Evolutionary conservation across 164 flowering plant species (phyloP).

Genomic region (Liriodendron chinense): DNA sequence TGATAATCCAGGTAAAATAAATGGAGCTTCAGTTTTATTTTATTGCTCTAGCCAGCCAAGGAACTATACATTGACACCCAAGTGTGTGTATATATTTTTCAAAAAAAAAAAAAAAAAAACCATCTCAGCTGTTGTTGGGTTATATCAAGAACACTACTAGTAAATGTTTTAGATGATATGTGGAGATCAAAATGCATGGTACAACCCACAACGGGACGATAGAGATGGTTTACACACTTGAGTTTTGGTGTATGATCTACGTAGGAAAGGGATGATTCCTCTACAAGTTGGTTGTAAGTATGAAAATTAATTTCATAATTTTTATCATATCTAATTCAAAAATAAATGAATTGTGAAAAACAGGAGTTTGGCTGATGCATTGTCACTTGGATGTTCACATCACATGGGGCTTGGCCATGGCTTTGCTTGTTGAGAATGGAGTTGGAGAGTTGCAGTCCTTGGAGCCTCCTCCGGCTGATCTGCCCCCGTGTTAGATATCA

Average conservation of each 20-base stretch:
- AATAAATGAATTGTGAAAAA: neutral
- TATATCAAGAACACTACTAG: no score
- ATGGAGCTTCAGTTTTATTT: neutral
- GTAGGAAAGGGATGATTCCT: neutral
- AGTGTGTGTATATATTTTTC: no score
- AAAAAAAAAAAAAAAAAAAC: no score
- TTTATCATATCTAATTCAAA: neutral
- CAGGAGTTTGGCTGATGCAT: conserved; percentile 87
- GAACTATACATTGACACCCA: no score
- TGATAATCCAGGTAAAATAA: conserved; percentile 77
- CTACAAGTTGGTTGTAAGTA: neutral
- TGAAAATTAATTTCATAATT: no score
- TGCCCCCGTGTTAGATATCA: conserved; percentile 19
- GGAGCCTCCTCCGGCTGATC: conserved; percentile 67
- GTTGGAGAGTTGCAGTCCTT: conserved; percentile 44
- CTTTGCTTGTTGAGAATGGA: conserved; percentile 72
- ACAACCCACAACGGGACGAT: no score
- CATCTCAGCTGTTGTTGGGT: no score
- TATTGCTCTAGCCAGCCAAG: neutral
- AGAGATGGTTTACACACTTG: no score
- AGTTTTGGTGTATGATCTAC: no score
- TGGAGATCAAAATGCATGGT: no score
- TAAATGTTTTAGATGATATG: no score
- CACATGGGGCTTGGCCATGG: conserved; percentile 78
- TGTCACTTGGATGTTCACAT: conserved; percentile 83